Evolutionary conservation across 1,284 basidiomycete genomes (phyloP), one percentile per base, ranked within the genome.

Genomic region (Phellopilus nigrolimitatus): DNA sequence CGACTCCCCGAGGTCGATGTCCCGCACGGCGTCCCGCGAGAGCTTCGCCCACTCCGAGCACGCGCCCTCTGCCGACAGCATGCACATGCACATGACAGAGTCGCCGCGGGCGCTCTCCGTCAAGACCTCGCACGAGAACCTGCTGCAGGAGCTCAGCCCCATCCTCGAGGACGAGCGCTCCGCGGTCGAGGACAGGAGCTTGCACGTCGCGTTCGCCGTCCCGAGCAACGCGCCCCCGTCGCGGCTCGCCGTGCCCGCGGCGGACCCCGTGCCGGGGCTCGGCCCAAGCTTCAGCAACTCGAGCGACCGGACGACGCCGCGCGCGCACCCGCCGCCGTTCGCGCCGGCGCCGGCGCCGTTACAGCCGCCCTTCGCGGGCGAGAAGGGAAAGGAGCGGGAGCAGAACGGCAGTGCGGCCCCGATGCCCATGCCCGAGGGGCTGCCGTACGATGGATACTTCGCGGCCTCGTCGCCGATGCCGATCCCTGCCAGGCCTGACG

Each of bases 21-120:
- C 31, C 12, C 45, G 28, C 12, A 22, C 28, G 33, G 15, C 45
- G n/a, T 44, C 42, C 19, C 42, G 15, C 10, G 42, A 44, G 12
- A 31, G 42, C n/a, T 19, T 31, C n/a, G 42, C 33, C 1, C 28
- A 25, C 19, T 15, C 8, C 13, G 33, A 51, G 5, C 21, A 24
- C 8, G n/a, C 25, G 37, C 49, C 55, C 22, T 31, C 48, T 12
- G 27, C 30, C 12, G 56, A 54, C 17, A 40, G 15, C 10, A 19
- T 49, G 9, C 45, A 38, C 21, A 31, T 55, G 2, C 51, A 49
- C 9, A 52, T 57, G 12, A 52, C 58, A 25, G 58, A 55, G 38
- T 56, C 58, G 3, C 24, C 37, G 7, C 40, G 43, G n/a, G 50
- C 44, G 19, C 22, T 53, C 6, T 53, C 51, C 15, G 8, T 53